Evolutionary conservation across 2,329 filamentous ascomycete species (phyloP), one percentile per base, ranked within the genome.

Genomic region (Hypoxylon sp.): DNA sequence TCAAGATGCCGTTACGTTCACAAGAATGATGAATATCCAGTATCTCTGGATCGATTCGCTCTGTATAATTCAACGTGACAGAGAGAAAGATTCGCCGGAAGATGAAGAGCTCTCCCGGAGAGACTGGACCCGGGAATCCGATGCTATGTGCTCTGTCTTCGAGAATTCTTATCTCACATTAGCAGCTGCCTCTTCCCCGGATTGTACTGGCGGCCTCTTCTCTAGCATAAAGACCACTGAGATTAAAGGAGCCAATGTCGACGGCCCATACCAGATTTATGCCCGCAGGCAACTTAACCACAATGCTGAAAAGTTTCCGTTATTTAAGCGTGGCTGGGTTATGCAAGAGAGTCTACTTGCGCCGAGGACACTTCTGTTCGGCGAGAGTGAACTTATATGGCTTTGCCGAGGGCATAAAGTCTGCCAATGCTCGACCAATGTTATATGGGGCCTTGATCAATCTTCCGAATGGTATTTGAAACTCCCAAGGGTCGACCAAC

Each of bases 291-390:
- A 10, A 9, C 36, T n/a, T 6, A 41, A 41, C 36, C 36, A 41
- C 36, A 41, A 41, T 3, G 36, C 36, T 9, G n/a, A 7, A n/a
- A 5, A 19, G 6, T 41, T 41, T 19, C 36, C 36, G 36, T 17
- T 41, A 17, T n/a, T 41, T 6, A 17, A 41, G 36, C 36, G 36
- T 41, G 36, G 36, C 13, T 41, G 36, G 36, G 36, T 41, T 41
- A 41, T 41, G 36, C 36, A 41, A 41, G 36, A 41, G n/a, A 41
- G 36, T n/a, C 36, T 41, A 9, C 36, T 41, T 41, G 36, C 36
- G 14, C 36, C 36, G n/a, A 41, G 36, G 6, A 41, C 36, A 6
- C 36, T 41, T 41, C 9, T 41, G 14, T 41, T 41, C n/a, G 36
- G 36, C 6, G 36, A 41, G 9, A 41, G n/a, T 19, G 36, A 41